Evolutionary conservation across 495 filamentous ascomycete species (phyloP), one percentile per base, ranked within the genome.

Genomic region (Staphylotrichum longicolle): DNA sequence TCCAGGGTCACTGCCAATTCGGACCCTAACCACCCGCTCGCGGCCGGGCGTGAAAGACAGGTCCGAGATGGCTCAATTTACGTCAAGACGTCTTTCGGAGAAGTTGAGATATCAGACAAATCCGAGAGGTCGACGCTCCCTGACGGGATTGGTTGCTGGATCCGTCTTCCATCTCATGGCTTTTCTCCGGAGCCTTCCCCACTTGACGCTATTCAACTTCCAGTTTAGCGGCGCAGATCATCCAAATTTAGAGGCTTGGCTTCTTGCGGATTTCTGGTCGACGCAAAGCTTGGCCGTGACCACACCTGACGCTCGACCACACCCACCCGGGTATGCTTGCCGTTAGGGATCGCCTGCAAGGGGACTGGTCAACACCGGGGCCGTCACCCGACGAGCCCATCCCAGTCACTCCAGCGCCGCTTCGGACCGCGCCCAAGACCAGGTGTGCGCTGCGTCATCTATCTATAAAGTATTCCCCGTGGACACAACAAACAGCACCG

Each of bases 151-250:
- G 20, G 0, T 27, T 27, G 20, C 20, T 0, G 20, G 20, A 27
- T 27, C 1, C 20, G 20, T 27, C 20, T 27, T 27, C 20, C 20
- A 27, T 27, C 20, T 27, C 20, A 27, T 27, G 20, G 20, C 20
- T 27, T 27, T 27, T 27, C 20, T 27, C 20, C 20, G 20, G 20
- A 27, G 20, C 20, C 41, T 15, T 27, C 44, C 54, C 44, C n/a
- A 7, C 15, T 39, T 7, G n/a, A 12, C 56, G 10, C 56, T 50
- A 49, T 32, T n/a, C 46, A 4, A 27, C 9, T 50, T 58, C 20
- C 4, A 50, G 46, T 15, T 35, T 58, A 58, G 56, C 46, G 56
- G 35, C n/a, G 56, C 3, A 30, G 56, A 58, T 58, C 56, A 58
- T n/a, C 34, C 56, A 9, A 49, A 11, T 10, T 20, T 58, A 11